Evolutionary conservation across 352 stramenopile genomes (phyloP), one percentile per base, ranked within the genome.

Genomic region (Elongisporangium anandrum): DNA sequence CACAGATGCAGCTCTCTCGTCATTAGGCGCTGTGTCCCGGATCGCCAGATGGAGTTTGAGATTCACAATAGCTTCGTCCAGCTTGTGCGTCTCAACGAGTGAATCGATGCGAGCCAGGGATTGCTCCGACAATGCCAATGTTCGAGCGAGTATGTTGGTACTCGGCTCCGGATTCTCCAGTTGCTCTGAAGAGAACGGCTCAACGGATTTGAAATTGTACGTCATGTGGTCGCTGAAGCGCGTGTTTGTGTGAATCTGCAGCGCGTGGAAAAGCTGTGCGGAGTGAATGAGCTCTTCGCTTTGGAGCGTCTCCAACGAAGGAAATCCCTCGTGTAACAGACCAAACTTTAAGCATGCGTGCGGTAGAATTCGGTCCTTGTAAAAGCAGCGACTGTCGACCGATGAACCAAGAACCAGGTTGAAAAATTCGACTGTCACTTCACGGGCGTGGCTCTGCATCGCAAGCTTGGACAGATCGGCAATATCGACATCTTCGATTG

Each of bases 351-450:
- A 45, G 2, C 60, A 52, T 2, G 83, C 19, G 8, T 72, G 76
- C 0, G 82, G 77, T 2, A 89, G 17, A 34, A 92, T 69, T 10
- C 67, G 71, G n/a, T 82, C 70, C 16, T 72, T 55, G 75, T 78
- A 89, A 49, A 88, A 85, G 0, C 20, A 0, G 56, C 59, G 79
- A 7, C 69, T 60, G 24, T 84, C 75, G 12, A 22, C 12, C 23
- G 61, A 68, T 0, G 56, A 65, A 3, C 72, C 75, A 9, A 90
- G 59, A 13, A 83, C 57, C 22, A 90, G 59, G 50, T 89, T 92
- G 45, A 88, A 76, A 54, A 90, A 84, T 17, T 79, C 73, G 3
- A 83, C 21, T 2, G 57, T 41, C 17, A 80, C 60, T 19, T 65
- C 52, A 1, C 58, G 58, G 9, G 63, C 59, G 41, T 68, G 49